Evolutionary conservation across 2,329 filamentous ascomycete species (phyloP).

Genomic region (Phaeosphaeriaceae sp.): DNA sequence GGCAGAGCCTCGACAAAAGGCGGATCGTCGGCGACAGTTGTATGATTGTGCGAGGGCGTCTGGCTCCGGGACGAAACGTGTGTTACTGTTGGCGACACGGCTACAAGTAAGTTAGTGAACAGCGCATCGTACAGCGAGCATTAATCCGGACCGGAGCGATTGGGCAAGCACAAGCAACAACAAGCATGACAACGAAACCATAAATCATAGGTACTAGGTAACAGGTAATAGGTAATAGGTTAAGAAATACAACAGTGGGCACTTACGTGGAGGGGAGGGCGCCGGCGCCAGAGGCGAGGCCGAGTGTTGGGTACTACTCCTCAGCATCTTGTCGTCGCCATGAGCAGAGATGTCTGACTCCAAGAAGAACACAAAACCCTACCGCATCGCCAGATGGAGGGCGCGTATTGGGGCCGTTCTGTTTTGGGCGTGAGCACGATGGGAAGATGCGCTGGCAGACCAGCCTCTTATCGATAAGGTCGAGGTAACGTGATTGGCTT

Average conservation of each 20-base stretch:
- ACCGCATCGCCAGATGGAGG: constrained; percentile 28
- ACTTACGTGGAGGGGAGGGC: constrained; percentile 62
- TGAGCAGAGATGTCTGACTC: constrained; percentile 7
- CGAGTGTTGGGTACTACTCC: constrained; percentile 44
- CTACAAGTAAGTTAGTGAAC: constrained; percentile 48
- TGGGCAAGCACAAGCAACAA: constrained; percentile 28
- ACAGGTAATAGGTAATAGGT: no score
- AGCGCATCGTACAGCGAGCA: constrained; percentile 51
- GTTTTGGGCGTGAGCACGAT: constrained; percentile 24
- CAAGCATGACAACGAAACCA: no score
- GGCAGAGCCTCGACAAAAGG: constrained; percentile 59
- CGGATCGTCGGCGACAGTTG: constrained; percentile 57
- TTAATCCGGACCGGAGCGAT: constrained; percentile 37
- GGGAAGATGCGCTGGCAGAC: constrained; percentile 26
- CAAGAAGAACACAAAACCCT: constrained; percentile 11
- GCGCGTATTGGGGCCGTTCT: constrained; percentile 23
- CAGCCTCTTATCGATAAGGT: constrained; percentile 19
- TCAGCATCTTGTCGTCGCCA: constrained; percentile 41
- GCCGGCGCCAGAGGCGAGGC: constrained; percentile 66
- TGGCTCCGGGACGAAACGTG: constrained; percentile 61
- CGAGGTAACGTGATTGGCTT: constrained; percentile 17
- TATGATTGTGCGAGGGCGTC: constrained; percentile 56
- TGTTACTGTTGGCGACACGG: constrained; percentile 59
- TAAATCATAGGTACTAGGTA: no score
- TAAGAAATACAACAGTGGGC: constrained; percentile 7